phyloP scores from a whole-genome alignment of 1,284 basidiomycete species.

The Ustilago loliicola region DNA sequence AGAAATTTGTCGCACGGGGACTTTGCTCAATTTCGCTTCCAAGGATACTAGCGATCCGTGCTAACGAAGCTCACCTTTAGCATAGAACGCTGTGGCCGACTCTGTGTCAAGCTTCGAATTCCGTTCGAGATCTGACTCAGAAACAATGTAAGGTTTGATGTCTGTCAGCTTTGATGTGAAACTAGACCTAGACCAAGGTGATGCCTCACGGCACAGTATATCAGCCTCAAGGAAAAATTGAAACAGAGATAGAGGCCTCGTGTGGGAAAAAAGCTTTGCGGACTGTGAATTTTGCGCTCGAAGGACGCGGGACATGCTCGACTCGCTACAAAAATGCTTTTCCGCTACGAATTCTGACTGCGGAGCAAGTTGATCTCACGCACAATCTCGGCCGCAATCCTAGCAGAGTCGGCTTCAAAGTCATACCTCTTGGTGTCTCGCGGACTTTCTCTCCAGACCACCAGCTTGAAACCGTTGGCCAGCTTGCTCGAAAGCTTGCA shows the following conservation, averaged over 20 bases:
- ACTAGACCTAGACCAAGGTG: not conserved
- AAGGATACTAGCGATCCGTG: not conserved
- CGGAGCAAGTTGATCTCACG: conserved; percentile 56
- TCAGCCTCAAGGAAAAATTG: not conserved
- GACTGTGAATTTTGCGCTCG: conserved; percentile 11
- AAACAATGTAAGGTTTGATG: not conserved
- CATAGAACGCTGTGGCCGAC: not conserved
- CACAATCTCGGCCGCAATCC: conserved; percentile 78
- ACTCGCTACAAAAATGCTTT: not conserved
- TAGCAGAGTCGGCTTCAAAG: conserved; percentile 91
- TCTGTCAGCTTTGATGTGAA: not conserved
- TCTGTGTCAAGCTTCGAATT: conserved; percentile 9
- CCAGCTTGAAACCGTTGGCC: conserved; percentile 85
- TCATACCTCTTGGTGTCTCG: conserved; percentile 86
- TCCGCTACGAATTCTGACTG: conserved; percentile 34
- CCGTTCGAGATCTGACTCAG: conserved; percentile 5
- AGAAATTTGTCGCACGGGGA: not conserved
- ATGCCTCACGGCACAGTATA: not conserved
- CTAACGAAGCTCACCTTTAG: not conserved
- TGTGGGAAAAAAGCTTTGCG: conserved; percentile 16
- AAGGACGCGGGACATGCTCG: conserved; percentile 1
- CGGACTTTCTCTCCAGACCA: conserved; percentile 79
- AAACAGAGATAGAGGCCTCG: conserved; percentile 30
- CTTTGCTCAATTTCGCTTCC: not conserved
- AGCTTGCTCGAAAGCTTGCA: conserved; percentile 87